A percentile compares a stretch with the other conserved stretches of the same genome.
Conservation (phyloP, 208 protist genomes). For the Porcisia deanei region DNA sequence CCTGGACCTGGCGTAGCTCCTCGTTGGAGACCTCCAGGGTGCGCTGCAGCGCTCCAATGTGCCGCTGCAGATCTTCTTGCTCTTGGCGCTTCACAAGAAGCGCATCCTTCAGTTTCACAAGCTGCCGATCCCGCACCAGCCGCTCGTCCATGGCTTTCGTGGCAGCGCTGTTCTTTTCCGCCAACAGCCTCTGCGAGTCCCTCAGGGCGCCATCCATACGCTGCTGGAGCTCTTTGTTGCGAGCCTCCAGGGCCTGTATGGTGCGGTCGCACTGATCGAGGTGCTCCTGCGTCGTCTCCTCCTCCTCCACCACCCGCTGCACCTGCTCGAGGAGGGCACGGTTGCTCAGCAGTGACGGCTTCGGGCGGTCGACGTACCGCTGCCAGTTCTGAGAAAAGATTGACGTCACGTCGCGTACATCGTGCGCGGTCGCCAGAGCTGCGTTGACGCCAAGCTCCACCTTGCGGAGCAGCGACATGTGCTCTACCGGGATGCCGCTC, state of each 20-base stretch:
- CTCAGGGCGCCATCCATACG: slow-evolving; percentile 53
- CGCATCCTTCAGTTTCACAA: slow-evolving; percentile 55
- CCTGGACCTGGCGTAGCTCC: slow-evolving; percentile 61
- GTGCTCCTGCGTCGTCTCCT: slow-evolving; percentile 46
- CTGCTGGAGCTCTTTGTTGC: slow-evolving; percentile 65
- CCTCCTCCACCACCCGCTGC: slow-evolving; percentile 55
- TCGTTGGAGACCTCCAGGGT: slow-evolving; percentile 55
- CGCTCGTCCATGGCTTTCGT: slow-evolving; percentile 41
- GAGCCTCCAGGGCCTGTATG: slow-evolving; percentile 49
- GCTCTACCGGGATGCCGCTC: slow-evolving; percentile 53
- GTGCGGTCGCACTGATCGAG: slow-evolving; percentile 54
- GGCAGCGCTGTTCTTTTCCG: slow-evolving; percentile 48
- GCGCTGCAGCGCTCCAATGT: slow-evolving; percentile 64
- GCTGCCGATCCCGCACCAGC: slow-evolving; percentile 33
- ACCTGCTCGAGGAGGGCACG: slow-evolving; percentile 59
- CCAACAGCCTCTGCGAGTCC: slow-evolving; percentile 69
- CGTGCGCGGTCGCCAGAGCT: slow-evolving; percentile 40
- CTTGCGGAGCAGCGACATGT: slow-evolving; percentile 75
- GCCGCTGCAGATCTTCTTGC: slow-evolving; percentile 77
- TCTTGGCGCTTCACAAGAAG: slow-evolving; percentile 55
- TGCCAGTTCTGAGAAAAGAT: slow-evolving; percentile 53
- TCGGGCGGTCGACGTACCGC: slow-evolving; percentile 30
- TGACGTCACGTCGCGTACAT: slow-evolving; percentile 45
- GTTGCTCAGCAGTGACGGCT: slow-evolving; percentile 71
- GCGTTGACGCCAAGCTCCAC: slow-evolving; percentile 54